These are phyloP conservation scores for Lachnellula subtilissima DNA, from an alignment of 2,329 filamentous ascomycete genomes.

Conservation along the genomic window DNA sequence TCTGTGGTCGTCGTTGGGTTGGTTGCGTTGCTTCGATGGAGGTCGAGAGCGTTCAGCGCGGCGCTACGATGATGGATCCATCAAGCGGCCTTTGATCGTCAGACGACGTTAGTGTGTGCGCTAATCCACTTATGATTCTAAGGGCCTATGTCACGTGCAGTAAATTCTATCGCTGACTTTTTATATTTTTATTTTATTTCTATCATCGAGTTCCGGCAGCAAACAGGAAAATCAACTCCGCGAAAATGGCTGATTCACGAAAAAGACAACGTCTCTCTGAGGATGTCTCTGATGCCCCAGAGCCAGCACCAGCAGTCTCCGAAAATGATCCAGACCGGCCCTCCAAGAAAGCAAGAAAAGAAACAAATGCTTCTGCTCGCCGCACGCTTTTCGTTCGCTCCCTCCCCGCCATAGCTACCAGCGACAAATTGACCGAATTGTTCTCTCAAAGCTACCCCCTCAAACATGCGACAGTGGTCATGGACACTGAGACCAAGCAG, in stretches of 20 bases:
- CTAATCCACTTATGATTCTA: background rate
- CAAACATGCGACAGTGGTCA: conserved; percentile 91
- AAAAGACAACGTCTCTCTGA: conserved; percentile 27
- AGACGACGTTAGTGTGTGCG: background rate
- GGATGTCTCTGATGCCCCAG: conserved; percentile 17
- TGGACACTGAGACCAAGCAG: conserved; percentile 77
- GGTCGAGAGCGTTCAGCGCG: background rate
- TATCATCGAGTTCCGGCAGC: background rate
- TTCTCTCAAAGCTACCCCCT: conserved; percentile 94
- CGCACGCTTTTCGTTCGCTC: conserved; percentile 87
- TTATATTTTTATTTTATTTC: background rate
- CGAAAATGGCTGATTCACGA: conserved; percentile 14
- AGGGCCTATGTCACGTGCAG: background rate
- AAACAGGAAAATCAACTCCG: conserved; percentile 1
- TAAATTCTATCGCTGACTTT: background rate
- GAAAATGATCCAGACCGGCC: conserved; percentile 29
- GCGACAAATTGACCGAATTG: conserved; percentile 75
- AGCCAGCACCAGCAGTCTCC: conserved; percentile 2
- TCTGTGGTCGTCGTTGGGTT: background rate
- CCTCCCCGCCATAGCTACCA: conserved; percentile 72
- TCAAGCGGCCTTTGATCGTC: background rate
- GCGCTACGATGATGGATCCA: background rate
- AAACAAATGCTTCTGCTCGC: conserved; percentile 43
- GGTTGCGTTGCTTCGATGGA: background rate
- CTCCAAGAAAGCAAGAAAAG: conserved; percentile 53